phyloP scores from a whole-genome alignment of 192 early-diverging fungal genomes.

The Linnemannia elongata region DNA sequence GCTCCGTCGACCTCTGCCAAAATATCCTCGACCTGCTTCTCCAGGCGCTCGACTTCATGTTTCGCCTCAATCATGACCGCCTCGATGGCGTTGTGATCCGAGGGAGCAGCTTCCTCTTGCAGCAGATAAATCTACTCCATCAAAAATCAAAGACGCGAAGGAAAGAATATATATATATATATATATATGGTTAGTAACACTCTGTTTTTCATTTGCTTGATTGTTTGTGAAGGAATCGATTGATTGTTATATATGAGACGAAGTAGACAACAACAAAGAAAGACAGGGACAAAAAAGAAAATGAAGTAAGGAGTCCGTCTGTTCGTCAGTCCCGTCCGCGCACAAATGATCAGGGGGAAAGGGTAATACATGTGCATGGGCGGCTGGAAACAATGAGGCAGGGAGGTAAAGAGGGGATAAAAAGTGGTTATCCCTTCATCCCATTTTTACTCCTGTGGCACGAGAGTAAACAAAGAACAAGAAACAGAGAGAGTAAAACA shows the following conservation, averaged over 20 bases:
- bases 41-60: constrained; percentile 91
- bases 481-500: background rate
- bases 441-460: background rate
- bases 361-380: background rate
- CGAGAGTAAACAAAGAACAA: background rate
- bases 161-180: background rate
- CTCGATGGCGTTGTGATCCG: constrained; percentile 91
- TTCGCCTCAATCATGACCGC: constrained; percentile 93
- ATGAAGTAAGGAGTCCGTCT: background rate
- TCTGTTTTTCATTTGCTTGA: background rate
- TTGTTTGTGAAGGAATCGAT: background rate
- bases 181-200: background rate
- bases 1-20: constrained; percentile 85
- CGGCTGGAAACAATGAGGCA: background rate
- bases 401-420: background rate
- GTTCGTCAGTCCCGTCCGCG: background rate
- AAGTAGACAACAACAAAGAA: background rate
- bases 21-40: constrained; percentile 93
- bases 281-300: background rate
- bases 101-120: constrained; percentile 95
- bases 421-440: background rate
- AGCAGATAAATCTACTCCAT: constrained; percentile 84
- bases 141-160: background rate
- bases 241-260: background rate
- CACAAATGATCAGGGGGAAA: background rate